Base-by-base conservation (phyloP, 2,329 filamentous ascomycete genomes). In the Bipolaris sorokiniana region DNA sequence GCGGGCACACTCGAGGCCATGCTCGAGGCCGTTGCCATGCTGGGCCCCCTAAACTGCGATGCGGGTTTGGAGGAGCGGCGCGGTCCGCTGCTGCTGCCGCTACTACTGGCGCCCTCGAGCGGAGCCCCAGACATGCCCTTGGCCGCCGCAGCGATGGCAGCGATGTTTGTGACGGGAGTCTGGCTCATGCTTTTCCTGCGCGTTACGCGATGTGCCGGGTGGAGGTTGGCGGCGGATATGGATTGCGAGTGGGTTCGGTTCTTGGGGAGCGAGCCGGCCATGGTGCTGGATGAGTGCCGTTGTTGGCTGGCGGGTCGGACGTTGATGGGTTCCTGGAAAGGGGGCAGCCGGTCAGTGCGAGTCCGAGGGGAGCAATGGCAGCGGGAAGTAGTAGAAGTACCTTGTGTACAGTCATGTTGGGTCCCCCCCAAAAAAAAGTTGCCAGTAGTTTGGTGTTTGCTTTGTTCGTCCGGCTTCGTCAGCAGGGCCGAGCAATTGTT, bases 111-210 rank as follows among this genome's bases (percentile, higher is more conserved):
- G 53, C 82, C 80, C 38, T 78, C 80, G 79, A 88, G 74, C 83
- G 83, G 82, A 58, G 85, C 84, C 65, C 89, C 87, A 58, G 79
- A 80, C 50, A 81, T 82, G 73, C 90, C 90, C 71, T 87, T 86
- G 49, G 78, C 77, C 1, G 88, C 90, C 11, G 89, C 89, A 31
- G 90, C 89, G 61, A 94, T 81, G 51, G 90, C 91, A 16, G 90
- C 88, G 44, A 90, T 86, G 77, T 90, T 93, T 76, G 86, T 84
- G 46, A 83, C 84, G 45, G 88, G 86, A 63, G 87, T 89, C 59
- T 91, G 92, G 74, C 86, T 88, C 74, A 96, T 92, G 79, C 93
- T 97, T 85, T 98, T 98, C 70, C 95, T 88, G 71, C 94, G 91
- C 68, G 91, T 92, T 66, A 98, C 87, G 68, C 95, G 90, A 78